Conservation (phyloP, 192 early-diverging fungal species). For the Umbelopsis ramanniana region DNA sequence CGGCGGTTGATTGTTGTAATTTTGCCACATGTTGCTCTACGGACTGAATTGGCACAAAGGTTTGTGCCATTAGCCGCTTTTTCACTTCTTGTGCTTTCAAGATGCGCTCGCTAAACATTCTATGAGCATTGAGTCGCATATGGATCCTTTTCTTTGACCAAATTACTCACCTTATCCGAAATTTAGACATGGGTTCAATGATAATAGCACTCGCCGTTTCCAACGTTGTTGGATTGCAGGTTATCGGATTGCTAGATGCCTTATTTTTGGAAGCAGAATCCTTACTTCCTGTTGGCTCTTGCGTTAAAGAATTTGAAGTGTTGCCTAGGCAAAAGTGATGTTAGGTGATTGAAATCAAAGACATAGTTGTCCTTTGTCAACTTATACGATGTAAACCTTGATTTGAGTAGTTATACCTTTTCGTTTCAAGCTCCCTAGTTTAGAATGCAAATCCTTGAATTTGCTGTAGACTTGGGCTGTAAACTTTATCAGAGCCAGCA, state of each 20-base stretch:
- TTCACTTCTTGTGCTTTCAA: conserved; percentile 11
- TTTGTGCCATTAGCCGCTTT: background rate
- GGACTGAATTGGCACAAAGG: conserved; percentile 8
- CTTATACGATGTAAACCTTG: background rate
- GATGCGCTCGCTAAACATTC: background rate
- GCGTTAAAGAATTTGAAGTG: background rate
- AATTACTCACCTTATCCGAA: background rate
- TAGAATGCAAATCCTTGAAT: background rate
- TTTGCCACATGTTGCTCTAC: background rate
- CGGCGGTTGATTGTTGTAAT: background rate
- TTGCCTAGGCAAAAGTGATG: background rate
- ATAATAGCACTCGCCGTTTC: background rate
- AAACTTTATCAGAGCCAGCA: background rate
- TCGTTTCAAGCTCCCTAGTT: background rate
- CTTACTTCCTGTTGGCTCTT: background rate
- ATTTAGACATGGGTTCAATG: conserved; percentile 12
- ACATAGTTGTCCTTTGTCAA: background rate
- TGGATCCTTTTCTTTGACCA: background rate
- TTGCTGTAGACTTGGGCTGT: background rate
- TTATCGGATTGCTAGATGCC: background rate
- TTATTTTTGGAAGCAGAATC: background rate
- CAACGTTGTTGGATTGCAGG: background rate
- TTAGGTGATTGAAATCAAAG: background rate
- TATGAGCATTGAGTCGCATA: background rate
- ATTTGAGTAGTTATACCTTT: background rate